A percentile compares a stretch with the other conserved stretches of the same genome.
These are phyloP conservation scores for Powellomyces hirtus DNA, from an alignment of 192 early-diverging fungal genomes.

Conservation along the genomic window DNA sequence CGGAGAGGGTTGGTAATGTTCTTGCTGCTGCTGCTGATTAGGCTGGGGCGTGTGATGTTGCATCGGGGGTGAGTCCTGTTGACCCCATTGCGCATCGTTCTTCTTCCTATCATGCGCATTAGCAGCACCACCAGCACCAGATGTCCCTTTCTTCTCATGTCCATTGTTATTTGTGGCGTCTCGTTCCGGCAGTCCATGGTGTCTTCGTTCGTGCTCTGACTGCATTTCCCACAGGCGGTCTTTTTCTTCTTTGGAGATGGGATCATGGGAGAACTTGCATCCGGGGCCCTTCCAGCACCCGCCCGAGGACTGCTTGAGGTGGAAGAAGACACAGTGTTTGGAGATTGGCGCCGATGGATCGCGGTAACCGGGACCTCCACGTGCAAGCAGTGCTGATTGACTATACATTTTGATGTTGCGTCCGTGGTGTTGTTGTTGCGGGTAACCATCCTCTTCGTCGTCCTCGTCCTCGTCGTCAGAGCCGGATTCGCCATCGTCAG, in stretches of 20 bases:
- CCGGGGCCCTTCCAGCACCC: constrained; percentile 29
- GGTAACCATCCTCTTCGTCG: background rate
- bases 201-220: background rate
- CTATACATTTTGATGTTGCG: too few species aligned
- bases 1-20: background rate
- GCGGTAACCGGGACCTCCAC: background rate
- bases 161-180: background rate
- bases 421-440: too few species aligned
- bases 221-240: background rate
- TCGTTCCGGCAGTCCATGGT: too few species aligned
- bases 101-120: background rate
- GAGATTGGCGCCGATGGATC: background rate
- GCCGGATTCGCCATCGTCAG: background rate
- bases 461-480: background rate
- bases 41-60: background rate
- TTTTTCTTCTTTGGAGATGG: constrained; percentile 24
- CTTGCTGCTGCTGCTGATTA: background rate
- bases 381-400: background rate
- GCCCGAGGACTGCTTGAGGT: constrained; percentile 17
- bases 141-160: background rate
- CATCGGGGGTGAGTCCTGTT: background rate
- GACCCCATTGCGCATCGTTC: background rate
- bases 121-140: background rate
- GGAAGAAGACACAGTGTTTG: constrained; percentile 7
- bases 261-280: constrained; percentile 35